Evolutionary conservation across 257 asterid species (phyloP).

Genomic region (Petunia axillaris): DNA sequence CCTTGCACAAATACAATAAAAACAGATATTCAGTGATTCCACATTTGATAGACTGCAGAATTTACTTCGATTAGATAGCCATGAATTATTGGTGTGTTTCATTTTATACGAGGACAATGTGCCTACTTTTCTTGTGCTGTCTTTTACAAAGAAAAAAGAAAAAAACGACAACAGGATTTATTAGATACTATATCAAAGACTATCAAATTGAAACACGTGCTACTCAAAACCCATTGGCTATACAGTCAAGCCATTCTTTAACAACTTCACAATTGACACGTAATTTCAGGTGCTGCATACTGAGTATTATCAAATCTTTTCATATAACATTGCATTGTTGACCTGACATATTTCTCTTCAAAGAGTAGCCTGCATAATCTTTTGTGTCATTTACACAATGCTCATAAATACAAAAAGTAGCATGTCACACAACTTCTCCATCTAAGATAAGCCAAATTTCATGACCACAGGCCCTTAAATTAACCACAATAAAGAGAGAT

Average conservation of each 20-base stretch:
- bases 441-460: constrained; percentile 1
- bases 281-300: not conserved
- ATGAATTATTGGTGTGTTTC: not conserved
- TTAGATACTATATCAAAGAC: constrained; percentile 6
- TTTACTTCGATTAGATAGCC: constrained; percentile 11
- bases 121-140: not conserved
- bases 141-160: not conserved
- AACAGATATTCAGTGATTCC: constrained; percentile 17
- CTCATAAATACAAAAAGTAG: not conserved
- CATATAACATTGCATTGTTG: not conserved
- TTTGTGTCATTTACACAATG: constrained; percentile 11
- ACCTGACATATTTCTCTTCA: constrained; percentile 7
- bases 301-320: constrained; percentile 13
- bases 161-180: not conserved
- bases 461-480: not conserved
- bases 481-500: constrained; percentile 11
- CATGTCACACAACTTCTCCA: not conserved
- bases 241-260: constrained; percentile 3
- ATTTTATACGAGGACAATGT: not conserved
- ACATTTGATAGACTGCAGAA: not conserved
- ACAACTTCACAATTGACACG: not conserved
- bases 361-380: not conserved
- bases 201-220: constrained; percentile 8
- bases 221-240: not conserved
- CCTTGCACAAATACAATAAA: not conserved